These are phyloP conservation scores for Cercospora sesami DNA, from an alignment of 2,329 filamentous ascomycete genomes.

Conservation along the genomic window DNA sequence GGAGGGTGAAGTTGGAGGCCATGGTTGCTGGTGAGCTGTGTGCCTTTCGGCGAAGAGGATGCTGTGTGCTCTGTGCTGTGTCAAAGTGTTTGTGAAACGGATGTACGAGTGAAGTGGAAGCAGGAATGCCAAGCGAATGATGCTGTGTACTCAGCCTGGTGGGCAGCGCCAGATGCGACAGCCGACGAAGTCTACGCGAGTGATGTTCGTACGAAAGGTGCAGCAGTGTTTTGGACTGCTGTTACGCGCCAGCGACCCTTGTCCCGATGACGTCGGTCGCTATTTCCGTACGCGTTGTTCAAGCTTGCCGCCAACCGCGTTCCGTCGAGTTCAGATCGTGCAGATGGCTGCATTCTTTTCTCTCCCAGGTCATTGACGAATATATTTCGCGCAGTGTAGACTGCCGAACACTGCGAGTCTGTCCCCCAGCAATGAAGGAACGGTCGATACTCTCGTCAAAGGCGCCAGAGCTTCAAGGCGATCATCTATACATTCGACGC, in stretches of 20 bases:
- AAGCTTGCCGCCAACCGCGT: not conserved
- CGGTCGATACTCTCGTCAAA: no score
- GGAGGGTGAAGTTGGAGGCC: conserved; percentile 18
- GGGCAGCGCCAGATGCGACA: not conserved
- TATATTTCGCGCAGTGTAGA: no score
- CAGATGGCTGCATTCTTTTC: no score
- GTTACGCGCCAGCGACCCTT: not conserved
- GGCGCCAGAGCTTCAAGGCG: no score
- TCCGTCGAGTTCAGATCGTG: not conserved
- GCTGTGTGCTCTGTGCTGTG: not conserved
- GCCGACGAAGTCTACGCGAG: conserved; percentile 3
- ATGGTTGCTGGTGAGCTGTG: conserved; percentile 1
- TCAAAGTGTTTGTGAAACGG: not conserved
- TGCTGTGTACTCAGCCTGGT: conserved; percentile 5
- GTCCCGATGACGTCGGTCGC: not conserved
- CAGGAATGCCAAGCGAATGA: not conserved
- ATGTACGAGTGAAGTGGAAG: not conserved
- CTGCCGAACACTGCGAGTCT: no score
- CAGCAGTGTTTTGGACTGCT: not conserved
- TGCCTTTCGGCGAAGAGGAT: not conserved
- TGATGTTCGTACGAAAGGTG: not conserved
- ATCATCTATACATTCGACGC: no score
- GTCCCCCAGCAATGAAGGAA: no score
- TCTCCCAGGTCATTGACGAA: no score
- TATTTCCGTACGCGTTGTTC: not conserved